Conservation (phyloP, 768 basidiomycete genomes). For the Rhodotorula babjevae region DNA sequence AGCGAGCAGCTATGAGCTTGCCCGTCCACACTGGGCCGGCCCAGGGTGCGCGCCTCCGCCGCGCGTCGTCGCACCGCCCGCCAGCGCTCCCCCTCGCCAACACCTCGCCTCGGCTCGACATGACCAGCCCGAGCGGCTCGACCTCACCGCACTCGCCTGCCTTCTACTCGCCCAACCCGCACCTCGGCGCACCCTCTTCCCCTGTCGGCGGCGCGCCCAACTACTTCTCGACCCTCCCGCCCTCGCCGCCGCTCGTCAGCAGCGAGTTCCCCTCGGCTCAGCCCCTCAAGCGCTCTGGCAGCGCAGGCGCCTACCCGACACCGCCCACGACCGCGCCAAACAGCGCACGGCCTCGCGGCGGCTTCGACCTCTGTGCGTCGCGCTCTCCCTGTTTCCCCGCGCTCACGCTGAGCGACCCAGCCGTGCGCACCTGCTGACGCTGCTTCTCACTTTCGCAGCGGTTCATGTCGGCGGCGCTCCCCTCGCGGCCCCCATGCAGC, state of each 20-base stretch:
- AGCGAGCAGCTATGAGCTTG: neutral
- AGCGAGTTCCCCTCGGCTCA: neutral
- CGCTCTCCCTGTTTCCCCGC: neutral
- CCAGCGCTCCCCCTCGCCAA: neutral
- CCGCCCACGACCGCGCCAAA: slow-evolving; percentile 16
- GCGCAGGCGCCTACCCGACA: slow-evolving; percentile 9
- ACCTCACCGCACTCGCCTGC: slow-evolving; percentile 2
- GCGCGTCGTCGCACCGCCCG: neutral
- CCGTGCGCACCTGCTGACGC: too few species aligned
- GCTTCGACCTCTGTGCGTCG: slow-evolving; percentile 15
- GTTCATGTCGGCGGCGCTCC: neutral
- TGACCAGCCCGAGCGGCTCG: neutral
- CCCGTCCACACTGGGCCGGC: slow-evolving; percentile 8
- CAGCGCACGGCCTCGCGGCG: slow-evolving; percentile 4
- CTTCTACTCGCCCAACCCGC: slow-evolving; percentile 10
- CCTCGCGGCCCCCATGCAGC: neutral
- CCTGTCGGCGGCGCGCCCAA: neutral
- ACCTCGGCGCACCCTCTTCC: neutral
- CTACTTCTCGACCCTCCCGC: slow-evolving; percentile 21
- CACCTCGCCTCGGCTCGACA: slow-evolving; percentile 2
- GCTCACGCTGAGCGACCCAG: neutral
- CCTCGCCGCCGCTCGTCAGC: slow-evolving; percentile 10
- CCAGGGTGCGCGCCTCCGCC: neutral
- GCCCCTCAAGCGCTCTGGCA: neutral
- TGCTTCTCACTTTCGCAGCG: neutral